phyloP scores from a whole-genome alignment of 345 rosid genomes.

The Psidium friedrichsthalianum region DNA sequence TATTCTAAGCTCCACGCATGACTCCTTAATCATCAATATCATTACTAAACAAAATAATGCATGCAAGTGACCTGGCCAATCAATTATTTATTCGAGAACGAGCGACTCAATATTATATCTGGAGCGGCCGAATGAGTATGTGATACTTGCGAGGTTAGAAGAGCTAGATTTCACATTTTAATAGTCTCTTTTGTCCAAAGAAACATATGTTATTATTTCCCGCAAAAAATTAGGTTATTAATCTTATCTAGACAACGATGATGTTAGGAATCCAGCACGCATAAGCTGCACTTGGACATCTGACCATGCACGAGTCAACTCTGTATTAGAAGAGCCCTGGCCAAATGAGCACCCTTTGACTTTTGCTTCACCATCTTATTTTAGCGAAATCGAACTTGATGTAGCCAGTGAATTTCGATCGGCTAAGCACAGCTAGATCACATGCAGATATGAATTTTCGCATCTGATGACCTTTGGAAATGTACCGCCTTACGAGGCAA shows the following conservation, averaged over 20 bases:
- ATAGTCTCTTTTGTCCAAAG: background rate
- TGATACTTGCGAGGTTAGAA: background rate
- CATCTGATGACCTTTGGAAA: background rate
- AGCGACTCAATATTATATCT: background rate
- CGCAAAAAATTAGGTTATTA: background rate
- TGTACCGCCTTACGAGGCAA: background rate
- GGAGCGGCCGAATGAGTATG: background rate
- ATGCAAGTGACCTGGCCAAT: background rate
- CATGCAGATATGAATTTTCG: background rate
- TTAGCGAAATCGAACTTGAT: background rate
- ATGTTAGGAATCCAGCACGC: background rate
- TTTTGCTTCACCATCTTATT: background rate
- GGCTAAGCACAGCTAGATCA: background rate
- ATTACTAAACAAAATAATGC: background rate
- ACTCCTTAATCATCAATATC: background rate
- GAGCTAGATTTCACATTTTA: background rate
- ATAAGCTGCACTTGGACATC: conserved; percentile 1
- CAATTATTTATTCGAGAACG: background rate
- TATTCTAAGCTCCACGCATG: background rate
- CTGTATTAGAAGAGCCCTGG: background rate
- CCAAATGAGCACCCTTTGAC: background rate
- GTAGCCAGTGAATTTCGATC: background rate
- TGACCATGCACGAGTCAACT: background rate
- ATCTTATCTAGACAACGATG: conserved; percentile 1
- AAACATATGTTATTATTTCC: background rate